Evolutionary conservation across 768 basidiomycete genomes (phyloP), one percentile per base, ranked within the genome.

Genomic region (Boletus rufocinnamomeus): DNA sequence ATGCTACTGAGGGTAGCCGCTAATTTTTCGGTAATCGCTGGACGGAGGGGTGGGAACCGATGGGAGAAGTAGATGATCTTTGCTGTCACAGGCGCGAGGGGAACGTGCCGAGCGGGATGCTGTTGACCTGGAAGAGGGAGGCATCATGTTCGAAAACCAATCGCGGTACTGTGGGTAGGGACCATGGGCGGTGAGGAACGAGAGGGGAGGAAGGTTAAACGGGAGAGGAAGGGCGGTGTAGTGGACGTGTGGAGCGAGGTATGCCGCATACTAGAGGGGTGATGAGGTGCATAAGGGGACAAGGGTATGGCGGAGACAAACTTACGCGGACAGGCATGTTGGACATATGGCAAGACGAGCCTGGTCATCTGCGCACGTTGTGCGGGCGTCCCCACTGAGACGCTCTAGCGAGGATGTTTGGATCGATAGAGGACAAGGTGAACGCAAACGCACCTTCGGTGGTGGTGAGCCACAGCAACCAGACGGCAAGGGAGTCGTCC

Each of bases 1-100:
- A 98, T 93, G 59, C 93, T 92, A 56, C 81, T 66, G 49, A 98
- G 85, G 0, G 91, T 90, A 32, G 83, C 76, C 48, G 89, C 85
- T 52, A 98, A 85, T 68, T 93, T 95, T 69, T 91, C 87, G 58
- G 87, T 88, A 64, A 98, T 93, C 9, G 89, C 83, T 3, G 79
- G 68, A 6, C 95, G 89, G 11, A 98, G 83, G 52, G 83, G 76
- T 1, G 96, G 94, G 85, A 98, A 98, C 73, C 81, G 75, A 21
- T 84, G 81, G 14, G 85, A 75, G 51, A 87, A 79, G 73, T 82
- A 89, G 30, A 9, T 9, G 30, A 30, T 1, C 30, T 8, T 30
- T 9, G 30, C 9, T 3, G 30, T 30, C 30, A 30, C 30, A 30
- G 1, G 1, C 30, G 8, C 30, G 30, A 30, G 30, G 9, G 30